Percentiles rank a stretch among this genome's conserved stretches.
Evolutionary conservation across 345 rosid genomes (phyloP).

Genomic region (Aquilaria sinensis): DNA sequence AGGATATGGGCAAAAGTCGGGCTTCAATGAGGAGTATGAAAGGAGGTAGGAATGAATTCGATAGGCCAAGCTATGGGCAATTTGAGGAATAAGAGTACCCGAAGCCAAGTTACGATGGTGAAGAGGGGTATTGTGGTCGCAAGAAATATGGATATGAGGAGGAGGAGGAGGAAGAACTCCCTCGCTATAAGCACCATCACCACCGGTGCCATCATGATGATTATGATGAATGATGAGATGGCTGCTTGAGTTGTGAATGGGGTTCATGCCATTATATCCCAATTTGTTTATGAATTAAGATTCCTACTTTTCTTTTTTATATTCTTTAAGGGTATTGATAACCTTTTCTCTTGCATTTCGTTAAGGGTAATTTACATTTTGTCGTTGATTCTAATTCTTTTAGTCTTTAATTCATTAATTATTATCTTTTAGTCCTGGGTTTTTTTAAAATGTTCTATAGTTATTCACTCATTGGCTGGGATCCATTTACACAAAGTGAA

Average conservation of each 20-base stretch:
- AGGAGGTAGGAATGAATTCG: constrained; percentile 14
- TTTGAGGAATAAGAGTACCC: constrained; percentile 34
- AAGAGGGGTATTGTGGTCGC: constrained; percentile 57
- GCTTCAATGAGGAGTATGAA: constrained; percentile 23
- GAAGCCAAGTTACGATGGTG: constrained; percentile 41
- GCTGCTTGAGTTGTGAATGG: constrained; percentile 4
- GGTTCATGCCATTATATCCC: constrained; percentile 27
- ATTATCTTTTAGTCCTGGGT: no score
- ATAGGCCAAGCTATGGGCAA: constrained; percentile 28
- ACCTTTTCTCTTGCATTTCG: no score
- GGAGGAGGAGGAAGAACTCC: constrained; percentile 44
- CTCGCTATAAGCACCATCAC: constrained; percentile 44
- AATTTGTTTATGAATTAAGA: constrained; percentile 29
- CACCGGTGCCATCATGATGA: constrained; percentile 43
- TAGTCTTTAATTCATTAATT: no score
- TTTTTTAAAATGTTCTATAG: no score
- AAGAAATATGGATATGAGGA: constrained; percentile 74
- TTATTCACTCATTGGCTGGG: no score
- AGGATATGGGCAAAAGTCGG: constrained; percentile 25
- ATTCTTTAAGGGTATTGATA: no score
- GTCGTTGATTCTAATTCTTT: no score
- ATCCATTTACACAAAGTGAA: no score
- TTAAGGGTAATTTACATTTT: no score
- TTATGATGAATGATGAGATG: constrained; percentile 49
- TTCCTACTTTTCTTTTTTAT: no score